These are phyloP conservation scores for Salix purpurea DNA, from an alignment of 345 rosid genomes.

Conservation along the genomic window DNA sequence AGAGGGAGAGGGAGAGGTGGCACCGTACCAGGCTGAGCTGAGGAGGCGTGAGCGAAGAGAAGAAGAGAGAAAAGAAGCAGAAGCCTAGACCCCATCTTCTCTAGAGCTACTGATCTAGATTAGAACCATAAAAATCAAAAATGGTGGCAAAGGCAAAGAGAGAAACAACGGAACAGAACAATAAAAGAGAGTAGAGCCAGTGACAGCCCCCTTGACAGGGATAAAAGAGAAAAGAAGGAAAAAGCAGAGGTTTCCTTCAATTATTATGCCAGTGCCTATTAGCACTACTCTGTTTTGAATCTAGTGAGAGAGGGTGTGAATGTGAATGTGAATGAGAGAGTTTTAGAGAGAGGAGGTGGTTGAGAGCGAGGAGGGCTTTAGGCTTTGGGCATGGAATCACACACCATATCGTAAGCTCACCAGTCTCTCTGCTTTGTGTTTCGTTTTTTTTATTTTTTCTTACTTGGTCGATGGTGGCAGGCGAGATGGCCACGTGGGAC, in stretches of 20 bases:
- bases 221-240: not conserved
- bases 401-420: not conserved
- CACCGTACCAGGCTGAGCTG: slow-evolving; percentile 65
- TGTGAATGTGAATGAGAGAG: not conserved
- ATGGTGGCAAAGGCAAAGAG: slow-evolving; percentile 3
- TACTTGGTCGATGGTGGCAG: not conserved
- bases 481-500: not conserved
- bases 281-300: slow-evolving; percentile 1
- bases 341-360: not conserved
- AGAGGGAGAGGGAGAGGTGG: not conserved
- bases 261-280: not conserved
- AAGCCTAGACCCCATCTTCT: slow-evolving; percentile 48
- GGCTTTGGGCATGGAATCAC: not conserved
- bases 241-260: not conserved
- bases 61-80: slow-evolving; percentile 28
- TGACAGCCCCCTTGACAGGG: not conserved
- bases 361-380: not conserved
- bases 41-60: slow-evolving; percentile 37
- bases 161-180: not conserved
- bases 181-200: not conserved
- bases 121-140: slow-evolving; percentile 20
- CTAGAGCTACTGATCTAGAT: slow-evolving; percentile 14
- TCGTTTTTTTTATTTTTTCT: not conserved
- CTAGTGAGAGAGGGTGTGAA: not conserved
- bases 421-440: not conserved